A percentile compares a stretch with the other conserved stretches of the same genome.
Evolutionary conservation across 2,329 filamentous ascomycete genomes (phyloP).

Genomic region (Geosmithia flava): DNA sequence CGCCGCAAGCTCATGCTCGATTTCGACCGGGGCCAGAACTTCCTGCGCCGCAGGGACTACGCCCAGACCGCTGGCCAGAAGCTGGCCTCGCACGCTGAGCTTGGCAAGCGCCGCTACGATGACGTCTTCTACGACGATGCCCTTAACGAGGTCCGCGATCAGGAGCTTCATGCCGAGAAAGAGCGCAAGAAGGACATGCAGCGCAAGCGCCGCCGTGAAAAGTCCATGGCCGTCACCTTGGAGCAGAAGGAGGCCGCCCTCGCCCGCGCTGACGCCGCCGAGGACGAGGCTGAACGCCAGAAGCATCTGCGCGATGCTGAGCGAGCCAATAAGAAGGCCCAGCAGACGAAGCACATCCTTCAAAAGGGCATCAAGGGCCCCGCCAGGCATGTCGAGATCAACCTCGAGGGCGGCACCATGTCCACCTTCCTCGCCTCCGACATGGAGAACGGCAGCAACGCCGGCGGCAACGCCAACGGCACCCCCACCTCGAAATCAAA

Average conservation of each 20-base stretch:
- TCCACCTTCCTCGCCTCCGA: slow-evolving; percentile 68
- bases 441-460: slow-evolving; percentile 22
- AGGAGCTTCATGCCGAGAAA: slow-evolving; percentile 87
- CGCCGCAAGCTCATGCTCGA: slow-evolving; percentile 55
- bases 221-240: slow-evolving; percentile 86
- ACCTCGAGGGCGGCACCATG: slow-evolving; percentile 75
- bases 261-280: slow-evolving; percentile 62
- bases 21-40: slow-evolving; percentile 50
- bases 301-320: slow-evolving; percentile 78
- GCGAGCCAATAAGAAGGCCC: slow-evolving; percentile 83
- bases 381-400: slow-evolving; percentile 52
- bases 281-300: slow-evolving; percentile 71
- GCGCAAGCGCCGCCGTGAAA: slow-evolving; percentile 86
- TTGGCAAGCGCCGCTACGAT: slow-evolving; percentile 66
- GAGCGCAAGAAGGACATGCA: slow-evolving; percentile 99
- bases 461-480: not conserved
- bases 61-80: slow-evolving; percentile 44
- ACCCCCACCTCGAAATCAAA: slow-evolving; percentile 17
- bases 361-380: slow-evolving; percentile 77
- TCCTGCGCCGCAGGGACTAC: slow-evolving; percentile 49
- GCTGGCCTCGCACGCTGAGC: slow-evolving; percentile 54
- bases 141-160: slow-evolving; percentile 74
- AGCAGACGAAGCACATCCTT: slow-evolving; percentile 76
- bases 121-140: slow-evolving; percentile 69
- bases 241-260: slow-evolving; percentile 81